A percentile compares a stretch with the other conserved stretches of the same genome.
phyloP scores from a whole-genome alignment of 2,329 filamentous ascomycete genomes.

The Phaeosphaeriaceae sp. region DNA sequence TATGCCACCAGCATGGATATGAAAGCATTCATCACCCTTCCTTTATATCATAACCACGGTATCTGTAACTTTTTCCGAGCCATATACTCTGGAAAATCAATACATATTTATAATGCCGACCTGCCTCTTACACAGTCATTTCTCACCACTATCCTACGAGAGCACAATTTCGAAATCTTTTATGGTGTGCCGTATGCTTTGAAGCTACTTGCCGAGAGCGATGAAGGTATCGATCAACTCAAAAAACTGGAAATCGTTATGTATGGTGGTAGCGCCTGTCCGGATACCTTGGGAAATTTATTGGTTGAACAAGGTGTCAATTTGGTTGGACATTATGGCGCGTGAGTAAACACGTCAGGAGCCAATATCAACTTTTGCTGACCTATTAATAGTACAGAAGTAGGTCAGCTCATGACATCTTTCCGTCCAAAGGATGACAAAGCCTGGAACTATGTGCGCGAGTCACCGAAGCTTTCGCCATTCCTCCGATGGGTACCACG shows the following conservation, averaged over 20 bases:
- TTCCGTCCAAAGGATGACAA: constrained; percentile 60
- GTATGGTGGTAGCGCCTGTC: constrained; percentile 64
- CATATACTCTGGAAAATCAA: constrained; percentile 30
- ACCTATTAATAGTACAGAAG: constrained; percentile 62
- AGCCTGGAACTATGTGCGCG: constrained; percentile 66
- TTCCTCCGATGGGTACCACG: constrained; percentile 51
- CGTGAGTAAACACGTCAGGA: constrained; percentile 47
- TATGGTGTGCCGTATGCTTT: constrained; percentile 69
- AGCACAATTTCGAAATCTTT: constrained; percentile 59
- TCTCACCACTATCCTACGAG: constrained; percentile 20
- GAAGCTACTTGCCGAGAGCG: constrained; percentile 66
- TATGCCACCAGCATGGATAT: constrained; percentile 28
- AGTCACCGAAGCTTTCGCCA: constrained; percentile 48
- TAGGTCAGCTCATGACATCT: constrained; percentile 69
- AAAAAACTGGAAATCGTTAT: constrained; percentile 60
- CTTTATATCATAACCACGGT: constrained; percentile 34
- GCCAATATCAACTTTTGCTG: background rate
- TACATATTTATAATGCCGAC: constrained; percentile 34
- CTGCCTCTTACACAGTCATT: constrained; percentile 28
- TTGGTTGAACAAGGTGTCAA: constrained; percentile 61
- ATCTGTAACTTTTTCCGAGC: constrained; percentile 36
- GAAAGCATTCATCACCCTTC: constrained; percentile 31
- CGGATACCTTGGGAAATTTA: constrained; percentile 63
- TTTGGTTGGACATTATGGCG: constrained; percentile 63
- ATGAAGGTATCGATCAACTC: constrained; percentile 60